Evolutionary conservation across 75 land plant genomes (phyloP), one percentile per base, ranked within the genome.

Genomic region (Selaginella tamariscina): DNA sequence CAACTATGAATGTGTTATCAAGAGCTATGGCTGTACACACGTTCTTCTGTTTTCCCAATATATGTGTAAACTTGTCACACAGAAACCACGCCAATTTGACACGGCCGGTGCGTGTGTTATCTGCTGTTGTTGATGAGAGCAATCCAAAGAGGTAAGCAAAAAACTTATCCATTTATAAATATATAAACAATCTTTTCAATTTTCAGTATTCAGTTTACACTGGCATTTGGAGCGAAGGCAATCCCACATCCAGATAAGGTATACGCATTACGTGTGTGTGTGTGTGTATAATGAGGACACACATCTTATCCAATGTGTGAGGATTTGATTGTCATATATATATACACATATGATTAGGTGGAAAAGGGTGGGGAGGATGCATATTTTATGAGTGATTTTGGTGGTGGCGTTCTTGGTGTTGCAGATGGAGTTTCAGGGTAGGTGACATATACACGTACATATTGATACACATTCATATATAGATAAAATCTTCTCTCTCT

Each of bases 361-460:
- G 90, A 80, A 0, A 86, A 69, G 76, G 98, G 98, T 30, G 98
- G 98, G n/a, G 98, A 93, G 66, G 95, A 93, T 93, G 98, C 95
- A 30, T 89, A 86, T 31, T 85, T 89, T 69, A 80, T 86, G 11
- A 84, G 88, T 73, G 78, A 33, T 70, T 77, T 72, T 31, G 77
- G 72, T 76, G 90, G 95, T 23, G 89, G 93, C 55, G 84, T 93
- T 54, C 66, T 93, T 76, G 95, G 84, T n/a, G 74, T 93, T 59
- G 95, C 98, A 56, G 98, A 93, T 82, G 98, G 98, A 49, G 98
- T 93, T 60, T 87, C 91, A 31, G 98, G 98, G 98, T 89, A 73
- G 63, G 84, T 23, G 23, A 59, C 5, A 59, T 26, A 8, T 59
- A 5, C 62, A 59, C n/a, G 62, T 59, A 59, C 62, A 5, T 8